A percentile compares a stretch with the other conserved stretches of the same genome.
These are phyloP conservation scores for Claviceps maximensis DNA, from an alignment of 2,329 filamentous ascomycete genomes.

Conservation along the genomic window DNA sequence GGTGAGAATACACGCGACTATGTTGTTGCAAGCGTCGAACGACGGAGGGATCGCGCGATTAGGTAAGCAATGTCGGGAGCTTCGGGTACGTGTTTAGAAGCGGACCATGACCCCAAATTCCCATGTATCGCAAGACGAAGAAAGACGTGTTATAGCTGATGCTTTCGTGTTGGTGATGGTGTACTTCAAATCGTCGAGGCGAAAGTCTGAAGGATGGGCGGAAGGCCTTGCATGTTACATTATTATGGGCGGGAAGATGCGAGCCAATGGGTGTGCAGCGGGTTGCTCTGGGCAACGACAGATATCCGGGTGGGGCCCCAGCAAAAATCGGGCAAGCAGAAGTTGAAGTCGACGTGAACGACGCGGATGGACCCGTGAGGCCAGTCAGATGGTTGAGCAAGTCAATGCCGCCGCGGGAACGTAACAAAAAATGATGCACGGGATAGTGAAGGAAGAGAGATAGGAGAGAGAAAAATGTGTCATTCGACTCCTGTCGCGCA, in stretches of 20 bases:
- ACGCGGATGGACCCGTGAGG: neutral
- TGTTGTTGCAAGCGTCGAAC: conserved; percentile 1
- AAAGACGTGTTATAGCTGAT: conserved; percentile 14
- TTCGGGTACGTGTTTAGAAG: conserved; percentile 26
- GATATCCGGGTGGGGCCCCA: neutral
- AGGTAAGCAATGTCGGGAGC: neutral
- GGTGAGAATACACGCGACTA: neutral
- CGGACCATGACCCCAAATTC: conserved; percentile 23
- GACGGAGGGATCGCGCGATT: conserved; percentile 11
- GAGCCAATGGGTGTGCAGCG: conserved; percentile 17
- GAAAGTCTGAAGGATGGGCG: conserved; percentile 5
- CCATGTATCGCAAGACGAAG: conserved; percentile 11
- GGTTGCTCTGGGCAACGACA: conserved; percentile 20
- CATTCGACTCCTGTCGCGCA: neutral
- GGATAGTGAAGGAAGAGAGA: neutral
- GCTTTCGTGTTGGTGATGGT: conserved; percentile 18
- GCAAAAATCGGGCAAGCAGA: neutral
- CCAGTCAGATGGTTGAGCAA: neutral
- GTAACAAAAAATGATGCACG: too few relatives aligned
- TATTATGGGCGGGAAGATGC: conserved; percentile 15
- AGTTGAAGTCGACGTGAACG: neutral
- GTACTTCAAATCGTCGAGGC: conserved; percentile 7
- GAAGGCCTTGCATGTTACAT: neutral
- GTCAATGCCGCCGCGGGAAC: neutral
- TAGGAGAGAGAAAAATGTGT: neutral